Percentiles rank a stretch among this genome's conserved stretches.
Conservation (phyloP, 1,139 yeast genomes). For the Suhomyces bribrorum region DNA sequence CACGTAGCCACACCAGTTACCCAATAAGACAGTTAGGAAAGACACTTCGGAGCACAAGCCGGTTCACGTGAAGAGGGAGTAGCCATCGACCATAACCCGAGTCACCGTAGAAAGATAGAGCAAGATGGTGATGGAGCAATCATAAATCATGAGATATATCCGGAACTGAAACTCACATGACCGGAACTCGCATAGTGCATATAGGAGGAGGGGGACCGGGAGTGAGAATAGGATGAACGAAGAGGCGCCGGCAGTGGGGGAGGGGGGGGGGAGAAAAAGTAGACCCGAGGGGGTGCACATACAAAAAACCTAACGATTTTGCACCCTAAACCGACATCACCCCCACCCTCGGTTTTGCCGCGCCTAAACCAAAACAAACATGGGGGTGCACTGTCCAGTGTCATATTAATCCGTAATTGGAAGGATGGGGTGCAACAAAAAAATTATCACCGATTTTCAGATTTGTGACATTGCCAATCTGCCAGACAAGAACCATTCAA, state of each 20-base stretch:
- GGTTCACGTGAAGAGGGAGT: too few species aligned
- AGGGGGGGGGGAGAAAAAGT: neutral
- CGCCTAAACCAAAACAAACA: neutral
- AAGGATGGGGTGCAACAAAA: slow-evolving; percentile 2
- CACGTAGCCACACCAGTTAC: too few species aligned
- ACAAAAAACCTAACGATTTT: neutral
- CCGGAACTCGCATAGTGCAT: neutral
- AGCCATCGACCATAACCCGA: neutral
- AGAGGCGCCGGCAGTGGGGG: neutral
- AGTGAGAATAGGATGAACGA: neutral
- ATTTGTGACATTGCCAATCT: neutral
- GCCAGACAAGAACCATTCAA: too few species aligned
- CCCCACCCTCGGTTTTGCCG: neutral
- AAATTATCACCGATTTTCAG: slow-evolving; percentile 1
- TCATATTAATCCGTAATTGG: neutral
- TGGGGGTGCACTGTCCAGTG: slow-evolving; percentile 2
- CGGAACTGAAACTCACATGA: neutral
- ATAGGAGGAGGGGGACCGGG: neutral
- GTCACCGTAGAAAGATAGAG: too few species aligned
- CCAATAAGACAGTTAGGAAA: too few species aligned
- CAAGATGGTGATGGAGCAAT: too few species aligned
- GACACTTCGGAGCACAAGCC: too few species aligned
- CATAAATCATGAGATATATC: neutral
- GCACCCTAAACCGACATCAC: neutral
- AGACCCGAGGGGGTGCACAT: slow-evolving; percentile 2